Conservation (phyloP, 129 eudicot species). For the Arctium lappa region DNA sequence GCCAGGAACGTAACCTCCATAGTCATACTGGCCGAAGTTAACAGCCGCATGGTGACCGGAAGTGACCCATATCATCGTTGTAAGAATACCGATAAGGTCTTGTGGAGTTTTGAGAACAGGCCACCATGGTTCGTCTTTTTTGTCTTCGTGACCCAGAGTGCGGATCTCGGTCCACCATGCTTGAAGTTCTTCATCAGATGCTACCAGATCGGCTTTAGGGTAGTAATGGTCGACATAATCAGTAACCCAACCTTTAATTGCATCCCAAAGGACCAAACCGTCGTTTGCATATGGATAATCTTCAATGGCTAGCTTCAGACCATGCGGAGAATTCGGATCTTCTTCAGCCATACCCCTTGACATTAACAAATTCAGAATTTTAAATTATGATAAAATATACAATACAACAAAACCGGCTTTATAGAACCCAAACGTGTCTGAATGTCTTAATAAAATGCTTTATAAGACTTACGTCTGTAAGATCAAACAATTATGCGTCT, state of each 20-base stretch:
- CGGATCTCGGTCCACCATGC: conserved; percentile 38
- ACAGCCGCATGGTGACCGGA: conserved; percentile 36
- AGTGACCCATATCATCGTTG: conserved; percentile 18
- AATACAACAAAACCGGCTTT: background rate
- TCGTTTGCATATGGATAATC: conserved; percentile 45
- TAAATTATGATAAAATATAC: too few species aligned
- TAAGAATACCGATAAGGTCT: conserved; percentile 1
- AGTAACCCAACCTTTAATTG: conserved; percentile 32
- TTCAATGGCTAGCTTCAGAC: conserved; percentile 26
- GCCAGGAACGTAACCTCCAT: conserved; percentile 22
- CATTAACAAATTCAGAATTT: background rate
- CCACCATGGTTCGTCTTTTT: conserved; percentile 37
- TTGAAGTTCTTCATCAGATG: conserved; percentile 14
- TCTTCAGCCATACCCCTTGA: conserved; percentile 47
- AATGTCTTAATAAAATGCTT: background rate
- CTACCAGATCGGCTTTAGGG: background rate
- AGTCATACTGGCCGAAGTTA: conserved; percentile 36
- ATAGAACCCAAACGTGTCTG: background rate
- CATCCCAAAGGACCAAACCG: conserved; percentile 32
- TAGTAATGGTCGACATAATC: conserved; percentile 20
- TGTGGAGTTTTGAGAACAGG: conserved; percentile 9
- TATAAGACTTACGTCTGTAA: too few species aligned
- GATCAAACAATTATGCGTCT: background rate
- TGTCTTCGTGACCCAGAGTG: conserved; percentile 28
- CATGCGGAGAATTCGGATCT: conserved; percentile 24